Evolutionary conservation across 257 asterid genomes (phyloP).

Genomic region (Dorcoceras hygrometricum): DNA sequence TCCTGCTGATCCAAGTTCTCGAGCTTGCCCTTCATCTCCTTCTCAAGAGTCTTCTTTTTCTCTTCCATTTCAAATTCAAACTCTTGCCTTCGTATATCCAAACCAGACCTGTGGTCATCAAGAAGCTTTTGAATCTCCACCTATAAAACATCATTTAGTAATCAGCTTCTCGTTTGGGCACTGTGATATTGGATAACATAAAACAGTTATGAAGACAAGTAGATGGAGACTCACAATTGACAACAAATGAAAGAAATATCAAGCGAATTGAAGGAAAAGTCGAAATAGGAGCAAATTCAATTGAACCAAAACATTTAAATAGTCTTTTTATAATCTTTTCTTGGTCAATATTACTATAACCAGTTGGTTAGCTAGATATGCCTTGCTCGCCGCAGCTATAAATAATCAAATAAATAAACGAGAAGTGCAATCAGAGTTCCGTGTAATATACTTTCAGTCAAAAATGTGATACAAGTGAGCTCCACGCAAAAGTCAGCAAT

Average conservation of each 20-base stretch:
- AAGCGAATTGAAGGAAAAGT: not conserved
- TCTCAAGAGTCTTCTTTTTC: conserved; percentile 48
- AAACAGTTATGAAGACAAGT: not conserved
- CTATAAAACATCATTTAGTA: conserved; percentile 32
- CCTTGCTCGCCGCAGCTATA: not conserved
- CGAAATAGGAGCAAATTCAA: not conserved
- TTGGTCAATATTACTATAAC: not conserved
- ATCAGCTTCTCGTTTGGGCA: conserved; percentile 7
- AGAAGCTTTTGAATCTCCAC: conserved; percentile 74
- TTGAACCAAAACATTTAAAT: not conserved
- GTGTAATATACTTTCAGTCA: not conserved
- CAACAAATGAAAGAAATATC: conserved; percentile 2
- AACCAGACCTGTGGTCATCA: conserved; percentile 51
- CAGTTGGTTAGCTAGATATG: not conserved
- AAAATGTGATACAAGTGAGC: conserved; percentile 1
- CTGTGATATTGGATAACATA: conserved; percentile 4
- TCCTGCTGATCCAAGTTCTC: conserved; percentile 49
- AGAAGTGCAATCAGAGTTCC: not conserved
- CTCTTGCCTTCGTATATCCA: conserved; percentile 47
- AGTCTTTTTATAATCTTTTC: not conserved
- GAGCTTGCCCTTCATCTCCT: conserved; percentile 48
- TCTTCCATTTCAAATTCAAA: conserved; percentile 57
- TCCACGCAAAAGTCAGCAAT: conserved; percentile 19
- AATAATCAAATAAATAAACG: not conserved
- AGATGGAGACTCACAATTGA: not conserved